Percentiles rank a stretch among this genome's conserved stretches.
Conservation (phyloP, 805 yeast species). For the Teunomyces atbi region DNA sequence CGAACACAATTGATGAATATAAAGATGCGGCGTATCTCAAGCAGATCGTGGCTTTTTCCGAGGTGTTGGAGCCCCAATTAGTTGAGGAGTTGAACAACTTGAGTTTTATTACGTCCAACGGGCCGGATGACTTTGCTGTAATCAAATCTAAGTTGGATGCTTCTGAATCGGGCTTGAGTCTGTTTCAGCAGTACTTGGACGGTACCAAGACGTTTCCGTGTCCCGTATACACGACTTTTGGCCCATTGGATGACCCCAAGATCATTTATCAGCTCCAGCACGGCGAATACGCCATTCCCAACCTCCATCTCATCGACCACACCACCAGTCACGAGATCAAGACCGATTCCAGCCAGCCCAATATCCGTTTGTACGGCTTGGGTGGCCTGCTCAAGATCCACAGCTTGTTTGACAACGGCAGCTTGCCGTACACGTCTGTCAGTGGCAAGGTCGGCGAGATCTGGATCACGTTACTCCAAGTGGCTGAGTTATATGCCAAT, state of each 20-base stretch:
- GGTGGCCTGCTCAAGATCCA: slow-evolving; percentile 72
- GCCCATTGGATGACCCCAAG: slow-evolving; percentile 70
- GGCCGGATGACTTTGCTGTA: slow-evolving; percentile 2
- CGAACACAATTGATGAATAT: slow-evolving; percentile 50
- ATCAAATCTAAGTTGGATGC: slow-evolving; percentile 9
- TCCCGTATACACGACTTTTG: slow-evolving; percentile 80
- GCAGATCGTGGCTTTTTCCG: slow-evolving; percentile 66
- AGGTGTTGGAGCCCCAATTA: slow-evolving; percentile 48
- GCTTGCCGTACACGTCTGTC: slow-evolving; percentile 12
- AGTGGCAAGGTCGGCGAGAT: slow-evolving; percentile 51
- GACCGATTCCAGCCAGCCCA: slow-evolving; percentile 36
- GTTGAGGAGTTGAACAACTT: slow-evolving; percentile 52
- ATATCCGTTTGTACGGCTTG: slow-evolving; percentile 59
- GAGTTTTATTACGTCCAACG: slow-evolving; percentile 7
- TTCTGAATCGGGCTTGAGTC: slow-evolving; percentile 12
- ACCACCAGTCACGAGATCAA: slow-evolving; percentile 42
- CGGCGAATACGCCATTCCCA: slow-evolving; percentile 53
- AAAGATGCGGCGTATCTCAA: slow-evolving; percentile 54
- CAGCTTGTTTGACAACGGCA: slow-evolving; percentile 55
- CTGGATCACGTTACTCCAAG: slow-evolving; percentile 71
- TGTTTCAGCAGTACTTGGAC: slow-evolving; percentile 19
- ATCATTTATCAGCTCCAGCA: slow-evolving; percentile 62
- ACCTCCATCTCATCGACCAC: slow-evolving; percentile 64
- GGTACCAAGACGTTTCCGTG: slow-evolving; percentile 42
- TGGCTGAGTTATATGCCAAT: slow-evolving; percentile 55